These are phyloP conservation scores for Claviceps pusilla DNA, from an alignment of 2,329 filamentous ascomycete species.

Conservation along the genomic window DNA sequence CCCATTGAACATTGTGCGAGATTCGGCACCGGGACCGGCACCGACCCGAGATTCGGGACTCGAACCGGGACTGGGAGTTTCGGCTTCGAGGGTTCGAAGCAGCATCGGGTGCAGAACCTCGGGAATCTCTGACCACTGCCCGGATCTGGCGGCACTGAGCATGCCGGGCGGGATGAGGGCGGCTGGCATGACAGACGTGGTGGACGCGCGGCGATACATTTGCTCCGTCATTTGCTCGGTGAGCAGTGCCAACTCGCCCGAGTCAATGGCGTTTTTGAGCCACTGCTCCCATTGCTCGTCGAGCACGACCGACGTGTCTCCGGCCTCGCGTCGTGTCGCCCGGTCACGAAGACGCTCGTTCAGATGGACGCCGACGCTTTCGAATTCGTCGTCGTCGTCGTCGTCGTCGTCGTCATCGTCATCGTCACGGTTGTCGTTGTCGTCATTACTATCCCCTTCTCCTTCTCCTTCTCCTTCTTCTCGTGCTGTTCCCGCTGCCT, in stretches of 20 bases:
- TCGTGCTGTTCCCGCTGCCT: constrained; percentile 8
- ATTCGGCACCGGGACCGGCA: background rate
- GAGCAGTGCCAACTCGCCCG: constrained; percentile 32
- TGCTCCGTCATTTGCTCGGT: constrained; percentile 26
- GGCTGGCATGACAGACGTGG: constrained; percentile 14
- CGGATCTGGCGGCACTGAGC: constrained; percentile 38
- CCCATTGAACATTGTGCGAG: background rate
- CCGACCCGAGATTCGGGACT: background rate
- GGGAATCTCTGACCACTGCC: constrained; percentile 43
- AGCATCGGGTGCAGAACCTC: constrained; percentile 39
- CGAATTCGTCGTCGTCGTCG: constrained; percentile 16
- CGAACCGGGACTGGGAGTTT: constrained; percentile 11
- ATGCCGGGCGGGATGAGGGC: constrained; percentile 35
- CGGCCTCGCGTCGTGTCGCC: constrained; percentile 46
- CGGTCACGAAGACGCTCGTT: constrained; percentile 52
- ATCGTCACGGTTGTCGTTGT: too few species aligned
- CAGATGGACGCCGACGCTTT: constrained; percentile 44
- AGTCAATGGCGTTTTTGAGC: constrained; percentile 55
- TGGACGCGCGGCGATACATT: constrained; percentile 18
- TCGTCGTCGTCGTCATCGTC: constrained; percentile 1
- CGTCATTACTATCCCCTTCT: background rate
- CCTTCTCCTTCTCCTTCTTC: constrained; percentile 9
- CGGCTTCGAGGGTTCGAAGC: constrained; percentile 29
- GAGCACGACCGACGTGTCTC: constrained; percentile 41
- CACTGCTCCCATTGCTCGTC: constrained; percentile 64